Conservation (phyloP, 192 early-diverging fungal species). For the Coemansia sp. region DNA sequence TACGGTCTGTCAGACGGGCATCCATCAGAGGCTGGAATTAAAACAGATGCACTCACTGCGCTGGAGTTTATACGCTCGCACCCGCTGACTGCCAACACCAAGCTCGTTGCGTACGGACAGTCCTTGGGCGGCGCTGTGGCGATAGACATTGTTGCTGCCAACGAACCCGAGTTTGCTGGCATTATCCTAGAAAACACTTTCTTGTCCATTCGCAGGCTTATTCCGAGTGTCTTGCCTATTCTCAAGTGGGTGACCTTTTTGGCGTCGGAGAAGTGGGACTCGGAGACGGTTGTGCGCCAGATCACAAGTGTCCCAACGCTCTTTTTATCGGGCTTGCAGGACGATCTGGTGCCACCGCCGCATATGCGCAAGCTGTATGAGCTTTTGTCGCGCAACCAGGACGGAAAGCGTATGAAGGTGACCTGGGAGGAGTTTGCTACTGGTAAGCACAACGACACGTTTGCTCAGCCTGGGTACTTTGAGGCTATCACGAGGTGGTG, state of each 20-base stretch:
- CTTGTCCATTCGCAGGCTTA: conserved; percentile 79
- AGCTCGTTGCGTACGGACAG: conserved; percentile 90
- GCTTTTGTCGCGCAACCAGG: conserved; percentile 50
- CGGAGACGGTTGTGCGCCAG: conserved; percentile 66
- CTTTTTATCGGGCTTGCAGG: conserved; percentile 76
- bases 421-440: conserved; percentile 66
- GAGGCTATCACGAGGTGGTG: conserved; percentile 62
- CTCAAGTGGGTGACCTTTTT: conserved; percentile 74
- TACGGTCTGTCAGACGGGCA: conserved; percentile 89
- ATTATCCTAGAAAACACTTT: conserved; percentile 96
- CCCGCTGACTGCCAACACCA: conserved; percentile 68
- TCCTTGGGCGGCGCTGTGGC: conserved; percentile 97
- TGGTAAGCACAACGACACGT: conserved; percentile 95
- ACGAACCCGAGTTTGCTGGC: conserved; percentile 75
- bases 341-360: conserved; percentile 84
- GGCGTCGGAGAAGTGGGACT: conserved; percentile 89
- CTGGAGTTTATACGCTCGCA: conserved; percentile 83
- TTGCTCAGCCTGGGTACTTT: conserved; percentile 83
- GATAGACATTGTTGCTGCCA: conserved; percentile 77
- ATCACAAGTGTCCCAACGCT: conserved; percentile 72
- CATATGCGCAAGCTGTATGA: conserved; percentile 85
- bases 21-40: conserved; percentile 83
- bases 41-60: conserved; percentile 83
- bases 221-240: conserved; percentile 81
- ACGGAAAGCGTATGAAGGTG: conserved; percentile 17